Evolutionary conservation across 75 land plant genomes (phyloP).

Genomic region (Azolla pinnata): DNA sequence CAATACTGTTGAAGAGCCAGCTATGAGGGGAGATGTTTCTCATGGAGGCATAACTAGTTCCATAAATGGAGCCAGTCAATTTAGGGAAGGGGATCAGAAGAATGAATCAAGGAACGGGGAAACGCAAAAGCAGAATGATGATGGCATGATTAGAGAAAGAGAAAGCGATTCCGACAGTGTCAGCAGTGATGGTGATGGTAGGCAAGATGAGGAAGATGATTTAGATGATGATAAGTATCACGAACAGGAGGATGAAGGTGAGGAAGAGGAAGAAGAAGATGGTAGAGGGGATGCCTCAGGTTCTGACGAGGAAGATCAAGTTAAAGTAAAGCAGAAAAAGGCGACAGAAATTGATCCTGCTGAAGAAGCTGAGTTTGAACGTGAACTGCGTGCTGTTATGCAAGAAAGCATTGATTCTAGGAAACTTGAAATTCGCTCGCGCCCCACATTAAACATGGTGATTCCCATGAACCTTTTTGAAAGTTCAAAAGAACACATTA

Average conservation of each 20-base stretch:
- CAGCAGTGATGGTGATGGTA: conserved; percentile 57
- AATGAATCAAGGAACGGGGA: conserved; percentile 34
- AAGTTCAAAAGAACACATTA: conserved; percentile 46
- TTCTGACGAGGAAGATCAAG: conserved; percentile 86
- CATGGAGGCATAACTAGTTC: background rate
- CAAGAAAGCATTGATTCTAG: conserved; percentile 97
- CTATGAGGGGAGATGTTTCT: background rate
- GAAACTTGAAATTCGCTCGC: conserved; percentile 60
- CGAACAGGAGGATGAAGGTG: conserved; percentile 58
- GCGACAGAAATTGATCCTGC: conserved; percentile 62
- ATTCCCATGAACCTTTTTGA: conserved; percentile 89
- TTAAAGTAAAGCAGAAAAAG: conserved; percentile 65
- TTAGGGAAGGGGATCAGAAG: conserved; percentile 5
- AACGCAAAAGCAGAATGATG: conserved; percentile 40
- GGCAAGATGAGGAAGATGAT: conserved; percentile 81
- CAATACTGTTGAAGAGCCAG: conserved; percentile 19
- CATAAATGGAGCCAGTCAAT: background rate
- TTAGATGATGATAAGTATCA: conserved; percentile 43
- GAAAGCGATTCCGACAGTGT: conserved; percentile 79
- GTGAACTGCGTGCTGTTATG: conserved; percentile 69
- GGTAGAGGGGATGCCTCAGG: conserved; percentile 47
- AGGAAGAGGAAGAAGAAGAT: conserved; percentile 59
- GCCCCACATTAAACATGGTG: conserved; percentile 79
- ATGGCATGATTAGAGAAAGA: conserved; percentile 44
- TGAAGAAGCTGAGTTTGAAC: conserved; percentile 85